These are phyloP conservation scores for Trametopsis cervina DNA, from an alignment of 768 basidiomycete genomes.

Conservation along the genomic window DNA sequence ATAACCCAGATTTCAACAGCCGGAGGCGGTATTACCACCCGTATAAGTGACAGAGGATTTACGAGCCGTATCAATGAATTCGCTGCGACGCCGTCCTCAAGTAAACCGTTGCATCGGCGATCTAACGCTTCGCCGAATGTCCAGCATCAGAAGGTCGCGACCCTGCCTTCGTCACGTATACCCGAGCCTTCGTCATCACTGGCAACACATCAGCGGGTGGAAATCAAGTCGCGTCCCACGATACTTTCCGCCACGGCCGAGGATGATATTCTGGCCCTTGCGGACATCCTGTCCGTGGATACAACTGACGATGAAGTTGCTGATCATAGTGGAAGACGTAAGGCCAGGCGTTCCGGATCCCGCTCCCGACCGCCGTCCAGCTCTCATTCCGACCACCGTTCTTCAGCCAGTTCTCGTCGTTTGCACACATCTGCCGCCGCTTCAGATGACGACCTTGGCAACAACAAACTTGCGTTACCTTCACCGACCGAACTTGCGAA, in stretches of 20 bases:
- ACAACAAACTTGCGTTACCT: constrained; percentile 17
- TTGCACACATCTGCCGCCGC: too few species aligned
- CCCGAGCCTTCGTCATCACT: neutral
- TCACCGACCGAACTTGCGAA: too few species aligned
- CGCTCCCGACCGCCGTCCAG: too few species aligned
- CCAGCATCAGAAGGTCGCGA: neutral
- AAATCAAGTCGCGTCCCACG: neutral
- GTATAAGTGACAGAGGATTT: neutral
- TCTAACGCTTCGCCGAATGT: neutral
- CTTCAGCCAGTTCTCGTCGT: too few species aligned
- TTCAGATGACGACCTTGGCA: constrained; percentile 18
- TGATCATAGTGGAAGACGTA: too few species aligned
- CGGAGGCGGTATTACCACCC: neutral
- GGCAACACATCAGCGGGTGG: neutral
- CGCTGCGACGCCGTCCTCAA: too few species aligned
- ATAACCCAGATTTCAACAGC: neutral
- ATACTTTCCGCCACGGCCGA: constrained; percentile 42
- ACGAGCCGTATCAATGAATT: too few species aligned
- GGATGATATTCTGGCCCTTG: constrained; percentile 42
- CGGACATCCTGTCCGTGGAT: constrained; percentile 36
- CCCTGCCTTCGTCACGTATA: neutral
- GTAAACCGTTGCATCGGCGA: neutral
- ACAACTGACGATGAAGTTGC: neutral
- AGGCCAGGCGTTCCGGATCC: too few species aligned
- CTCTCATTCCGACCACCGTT: too few species aligned